Base-by-base conservation (phyloP, 2,329 filamentous ascomycete species). In the Clonostachys chloroleuca region DNA sequence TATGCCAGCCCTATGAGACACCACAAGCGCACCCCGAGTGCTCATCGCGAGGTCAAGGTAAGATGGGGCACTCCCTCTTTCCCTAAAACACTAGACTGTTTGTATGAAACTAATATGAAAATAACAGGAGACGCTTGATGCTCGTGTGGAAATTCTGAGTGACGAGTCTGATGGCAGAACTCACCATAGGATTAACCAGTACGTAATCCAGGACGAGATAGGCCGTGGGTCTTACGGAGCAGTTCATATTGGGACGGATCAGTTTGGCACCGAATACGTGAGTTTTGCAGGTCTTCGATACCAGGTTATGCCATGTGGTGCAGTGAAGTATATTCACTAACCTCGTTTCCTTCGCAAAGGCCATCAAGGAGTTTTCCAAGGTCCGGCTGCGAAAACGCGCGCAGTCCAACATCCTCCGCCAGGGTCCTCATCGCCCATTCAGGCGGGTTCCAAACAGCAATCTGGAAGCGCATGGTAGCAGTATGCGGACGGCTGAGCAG, bases 301-400 rank as follows among this genome's bases (percentile, higher is more conserved):
- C 24, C 24, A 30, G 3, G 24, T 8, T 8, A 30, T 30, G 24
- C 24, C 24, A 30, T 40, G 56, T 52, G 47, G 59, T 44, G 13
- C 51, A 55, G 51, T 46, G 46, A 43, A 47, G 20, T 39, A 14
- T 18, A 42, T 12, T n/a, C 17, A 17, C 16, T 43, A 34, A 20
- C 16, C 12, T 7, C 3, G 9, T 30, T 10, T 5, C 24, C 24
- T 6, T 44, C 49, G 17, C 61, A 9, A 30, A 96, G 92, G 92
- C 94, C 49, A 83, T 97, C 62, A 99, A 99, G 68, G 92, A 97
- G 61, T 97, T 99, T 68, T 97, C 92, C 50, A 99, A 99, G 64
- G 83, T 89, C 3, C 84, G 92, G 35, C 74, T 99, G 47, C 84
- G 92, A 44, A 96, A 92, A 70, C 87, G 91, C 47, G 90, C 88